Evolutionary conservation across 805 yeast genomes (phyloP).

Genomic region (Brettanomyces anomalus): DNA sequence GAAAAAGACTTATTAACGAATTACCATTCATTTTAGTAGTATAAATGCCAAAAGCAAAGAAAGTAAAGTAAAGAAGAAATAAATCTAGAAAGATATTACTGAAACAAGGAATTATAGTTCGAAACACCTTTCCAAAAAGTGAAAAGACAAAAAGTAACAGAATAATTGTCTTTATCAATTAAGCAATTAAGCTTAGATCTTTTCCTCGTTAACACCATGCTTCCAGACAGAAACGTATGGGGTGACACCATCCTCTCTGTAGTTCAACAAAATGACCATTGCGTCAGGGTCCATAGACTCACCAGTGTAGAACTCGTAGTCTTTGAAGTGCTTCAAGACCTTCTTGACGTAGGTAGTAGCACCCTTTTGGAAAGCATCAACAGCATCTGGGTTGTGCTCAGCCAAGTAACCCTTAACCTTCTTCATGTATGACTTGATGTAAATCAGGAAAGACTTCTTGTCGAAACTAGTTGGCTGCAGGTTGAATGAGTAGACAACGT

Average conservation of each 20-base stretch:
- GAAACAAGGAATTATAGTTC: not conserved
- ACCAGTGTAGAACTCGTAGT: slow-evolving; percentile 99
- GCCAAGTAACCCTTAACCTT: slow-evolving; percentile 82
- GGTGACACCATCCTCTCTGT: slow-evolving; percentile 99
- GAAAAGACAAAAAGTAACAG: not conserved
- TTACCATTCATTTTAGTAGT: not conserved
- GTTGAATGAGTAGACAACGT: slow-evolving; percentile 97
- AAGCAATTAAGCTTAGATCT: slow-evolving; percentile 54
- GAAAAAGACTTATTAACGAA: not conserved
- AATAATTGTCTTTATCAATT: not conserved
- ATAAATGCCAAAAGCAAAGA: not conserved
- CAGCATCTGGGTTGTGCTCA: slow-evolving; percentile 81
- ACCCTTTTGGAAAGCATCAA: slow-evolving; percentile 92
- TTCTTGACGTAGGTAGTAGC: slow-evolving; percentile 95
- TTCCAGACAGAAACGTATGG: slow-evolving; percentile 98
- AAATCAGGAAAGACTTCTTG: slow-evolving; percentile 94
- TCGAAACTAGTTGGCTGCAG: slow-evolving; percentile 92
- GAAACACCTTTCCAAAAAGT: not conserved
- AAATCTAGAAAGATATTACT: not conserved
- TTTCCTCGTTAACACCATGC: slow-evolving; percentile 88
- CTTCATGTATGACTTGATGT: slow-evolving; percentile 99
- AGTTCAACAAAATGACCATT: slow-evolving; percentile 95
- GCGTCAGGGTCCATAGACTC: slow-evolving; percentile 99
- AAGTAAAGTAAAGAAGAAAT: not conserved
- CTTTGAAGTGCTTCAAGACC: slow-evolving; percentile 89